A percentile compares a stretch with the other conserved stretches of the same genome.
phyloP scores from a whole-genome alignment of 1,284 basidiomycete genomes.

The Testicularia cyperi region DNA sequence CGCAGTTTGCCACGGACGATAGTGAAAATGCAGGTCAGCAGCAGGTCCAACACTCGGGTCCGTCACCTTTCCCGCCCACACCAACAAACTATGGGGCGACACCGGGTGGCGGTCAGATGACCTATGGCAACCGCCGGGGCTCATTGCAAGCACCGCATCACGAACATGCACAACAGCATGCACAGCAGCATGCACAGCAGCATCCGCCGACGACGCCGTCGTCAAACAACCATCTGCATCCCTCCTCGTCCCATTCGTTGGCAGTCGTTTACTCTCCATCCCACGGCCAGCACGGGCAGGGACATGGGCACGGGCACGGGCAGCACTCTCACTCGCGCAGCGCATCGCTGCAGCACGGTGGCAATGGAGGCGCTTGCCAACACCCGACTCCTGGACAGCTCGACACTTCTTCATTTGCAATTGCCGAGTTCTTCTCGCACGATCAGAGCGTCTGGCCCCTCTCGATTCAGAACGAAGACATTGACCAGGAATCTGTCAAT shows the following conservation, averaged over 20 bases:
- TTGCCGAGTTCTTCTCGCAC: constrained; percentile 40
- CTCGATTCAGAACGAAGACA: constrained; percentile 29
- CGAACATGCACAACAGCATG: background rate
- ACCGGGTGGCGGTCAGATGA: background rate
- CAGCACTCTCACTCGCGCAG: constrained; percentile 1
- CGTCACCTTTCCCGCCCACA: background rate
- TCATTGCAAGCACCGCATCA: background rate
- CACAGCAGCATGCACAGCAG: background rate
- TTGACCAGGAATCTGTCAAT: constrained; percentile 31
- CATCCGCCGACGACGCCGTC: background rate
- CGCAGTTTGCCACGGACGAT: background rate
- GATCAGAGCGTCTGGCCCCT: constrained; percentile 39
- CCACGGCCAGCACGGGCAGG: too few species aligned
- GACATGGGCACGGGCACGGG: too few species aligned
- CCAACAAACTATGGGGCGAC: too few species aligned
- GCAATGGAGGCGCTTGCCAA: constrained; percentile 1
- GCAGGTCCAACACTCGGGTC: constrained; percentile 1
- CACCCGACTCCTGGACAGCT: constrained; percentile 20
- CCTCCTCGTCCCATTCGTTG: background rate
- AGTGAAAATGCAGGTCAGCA: background rate
- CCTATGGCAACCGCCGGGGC: background rate
- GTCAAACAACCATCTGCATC: background rate
- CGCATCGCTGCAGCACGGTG: constrained; percentile 3
- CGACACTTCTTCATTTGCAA: constrained; percentile 24
- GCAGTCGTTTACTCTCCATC: constrained; percentile 1